Evolutionary conservation across 73 alveolate genomes (phyloP), one percentile per base, ranked within the genome.

Genomic region (Uronychia binucleata): DNA sequence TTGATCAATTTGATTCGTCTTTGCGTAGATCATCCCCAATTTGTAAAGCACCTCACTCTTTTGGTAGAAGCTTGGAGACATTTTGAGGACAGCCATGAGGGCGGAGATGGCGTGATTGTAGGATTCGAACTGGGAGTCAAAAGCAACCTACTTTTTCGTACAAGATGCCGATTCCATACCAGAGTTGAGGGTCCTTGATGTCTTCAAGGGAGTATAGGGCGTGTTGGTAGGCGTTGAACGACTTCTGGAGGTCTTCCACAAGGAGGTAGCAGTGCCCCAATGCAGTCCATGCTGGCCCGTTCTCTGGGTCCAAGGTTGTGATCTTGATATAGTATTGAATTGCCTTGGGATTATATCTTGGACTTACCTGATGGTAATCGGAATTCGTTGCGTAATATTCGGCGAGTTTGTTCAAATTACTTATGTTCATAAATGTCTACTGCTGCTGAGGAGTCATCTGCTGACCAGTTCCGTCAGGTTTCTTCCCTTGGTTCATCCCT

Each of bases 161-260:
- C 30, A 92, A 77, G 59, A 92, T 93, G 1, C 97, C 97, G 28
- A 92, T 89, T 26, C 97, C 97, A 76, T 92, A 92, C 97, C 97
- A 92, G 1, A 89, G 92, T 59, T 90, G 77, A 26, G 97, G 97
- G 58, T 92, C 97, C 82, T 86, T 92, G 80, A 81, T 92, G 85
- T 92, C 93, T 75, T 89, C 93, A 0, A 89, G 74, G 11, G 89
- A 79, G 57, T 92, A 89, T 19, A 92, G 84, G 33, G 97, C 97
- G 74, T 89, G 87, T 81, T 92, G 89, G 57, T 92, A 92, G 0
- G 95, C 95, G 58, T 78, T 86, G 83, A 92, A 92, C 1, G 93
- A 85, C 75, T 92, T 92, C 57, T 92, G 94, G n/a, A 88, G 80
- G 31, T 92, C 97, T 33, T 91, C 95, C 29, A 82, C 83, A 8